Evolutionary conservation across 192 early-diverging fungal genomes (phyloP).

Genomic region (Backusella luteola): DNA sequence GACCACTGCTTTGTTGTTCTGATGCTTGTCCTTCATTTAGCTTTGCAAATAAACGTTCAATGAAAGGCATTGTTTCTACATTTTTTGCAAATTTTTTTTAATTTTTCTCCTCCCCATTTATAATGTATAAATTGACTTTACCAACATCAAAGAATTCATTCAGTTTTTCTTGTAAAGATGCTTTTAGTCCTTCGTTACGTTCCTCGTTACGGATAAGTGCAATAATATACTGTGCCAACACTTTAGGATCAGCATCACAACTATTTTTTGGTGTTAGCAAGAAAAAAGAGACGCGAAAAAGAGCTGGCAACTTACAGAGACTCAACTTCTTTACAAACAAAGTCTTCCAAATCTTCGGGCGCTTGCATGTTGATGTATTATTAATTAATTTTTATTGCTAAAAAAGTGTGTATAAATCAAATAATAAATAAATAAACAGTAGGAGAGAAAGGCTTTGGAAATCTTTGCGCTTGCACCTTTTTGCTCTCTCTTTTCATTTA

Average conservation of each 20-base stretch:
- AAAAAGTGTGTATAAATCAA: not conserved
- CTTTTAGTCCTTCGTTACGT: constrained; percentile 52
- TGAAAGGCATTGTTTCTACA: constrained; percentile 67
- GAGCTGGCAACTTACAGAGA: constrained; percentile 10
- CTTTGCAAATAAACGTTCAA: constrained; percentile 56
- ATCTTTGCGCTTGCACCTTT: not conserved
- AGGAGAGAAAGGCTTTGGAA: not conserved
- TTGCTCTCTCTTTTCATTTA: not conserved
- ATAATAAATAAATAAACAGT: not conserved
- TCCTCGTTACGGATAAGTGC: constrained; percentile 75
- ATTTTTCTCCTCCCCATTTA: too few species aligned
- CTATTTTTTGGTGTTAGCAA: constrained; percentile 24
- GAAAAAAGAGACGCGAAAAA: not conserved
- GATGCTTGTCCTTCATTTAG: constrained; percentile 23
- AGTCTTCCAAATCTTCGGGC: constrained; percentile 14
- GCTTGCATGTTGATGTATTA: not conserved
- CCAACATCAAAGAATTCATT: constrained; percentile 76
- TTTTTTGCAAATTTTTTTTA: too few species aligned
- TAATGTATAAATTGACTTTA: constrained; percentile 26
- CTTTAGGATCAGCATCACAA: constrained; percentile 67
- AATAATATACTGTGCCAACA: constrained; percentile 77
- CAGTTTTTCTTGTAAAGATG: constrained; percentile 58
- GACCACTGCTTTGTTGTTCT: constrained; percentile 33
- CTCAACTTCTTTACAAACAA: constrained; percentile 17
- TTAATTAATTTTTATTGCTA: not conserved